A percentile compares a stretch with the other conserved stretches of the same genome.
Conservation (phyloP, 164 flowering plant species). For the Liriodendron chinense region DNA sequence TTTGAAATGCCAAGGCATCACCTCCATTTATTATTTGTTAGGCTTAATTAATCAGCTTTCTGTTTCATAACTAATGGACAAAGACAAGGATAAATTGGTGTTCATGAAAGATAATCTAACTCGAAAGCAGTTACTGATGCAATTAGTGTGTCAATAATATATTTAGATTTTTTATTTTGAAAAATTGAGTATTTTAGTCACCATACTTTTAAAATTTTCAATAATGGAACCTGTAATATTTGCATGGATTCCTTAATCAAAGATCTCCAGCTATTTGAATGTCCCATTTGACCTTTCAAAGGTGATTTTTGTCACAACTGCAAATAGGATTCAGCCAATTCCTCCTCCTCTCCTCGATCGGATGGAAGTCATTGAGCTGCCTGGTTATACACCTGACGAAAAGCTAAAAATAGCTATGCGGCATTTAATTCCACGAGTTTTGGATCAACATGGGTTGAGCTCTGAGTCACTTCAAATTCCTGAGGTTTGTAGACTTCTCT, state of each 20-base stretch:
- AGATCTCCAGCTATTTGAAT: conserved; percentile 78
- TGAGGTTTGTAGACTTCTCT: conserved; percentile 53
- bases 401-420: conserved; percentile 86
- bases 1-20: no score
- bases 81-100: no score
- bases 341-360: conserved; percentile 95
- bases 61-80: no score
- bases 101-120: no score
- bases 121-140: no score
- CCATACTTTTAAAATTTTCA: background rate
- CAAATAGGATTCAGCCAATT: conserved; percentile 88
- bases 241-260: conserved; percentile 46
- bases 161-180: no score
- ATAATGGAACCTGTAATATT: background rate
- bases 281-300: conserved; percentile 98
- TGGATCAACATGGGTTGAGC: conserved; percentile 93
- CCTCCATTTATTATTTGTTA: no score
- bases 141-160: no score
- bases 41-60: no score
- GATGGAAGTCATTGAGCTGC: conserved; percentile 98
- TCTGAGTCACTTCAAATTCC: conserved; percentile 80
- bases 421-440: conserved; percentile 90
- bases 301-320: conserved; percentile 95
- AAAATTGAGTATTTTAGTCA: background rate
- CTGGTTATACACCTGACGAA: conserved; percentile 98